A percentile compares a stretch with the other conserved stretches of the same genome.
phyloP scores from a whole-genome alignment of 2,329 filamentous ascomycete genomes.

The Ophiosphaerella herpotricha region DNA sequence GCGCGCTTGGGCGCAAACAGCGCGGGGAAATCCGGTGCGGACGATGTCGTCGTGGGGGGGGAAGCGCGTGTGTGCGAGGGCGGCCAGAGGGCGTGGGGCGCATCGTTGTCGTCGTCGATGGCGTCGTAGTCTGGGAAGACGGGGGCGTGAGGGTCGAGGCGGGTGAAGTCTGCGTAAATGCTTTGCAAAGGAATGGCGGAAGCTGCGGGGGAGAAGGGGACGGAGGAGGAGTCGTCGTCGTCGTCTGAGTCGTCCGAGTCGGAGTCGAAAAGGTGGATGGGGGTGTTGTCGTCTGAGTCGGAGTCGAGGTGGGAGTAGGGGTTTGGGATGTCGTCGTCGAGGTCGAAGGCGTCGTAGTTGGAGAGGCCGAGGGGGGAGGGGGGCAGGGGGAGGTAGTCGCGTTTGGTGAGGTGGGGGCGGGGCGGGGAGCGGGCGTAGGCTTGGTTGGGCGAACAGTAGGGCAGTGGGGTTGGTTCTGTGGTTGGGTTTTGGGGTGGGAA shows the following conservation, averaged over 20 bases:
- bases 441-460: conserved; percentile 39
- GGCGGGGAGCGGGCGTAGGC: conserved; percentile 31
- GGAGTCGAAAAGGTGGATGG: conserved; percentile 9
- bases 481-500: conserved; percentile 9
- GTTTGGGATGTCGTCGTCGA: conserved; percentile 39
- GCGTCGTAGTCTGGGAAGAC: conserved; percentile 33
- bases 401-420: conserved; percentile 19
- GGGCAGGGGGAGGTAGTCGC: conserved; percentile 39
- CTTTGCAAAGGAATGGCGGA: conserved; percentile 16
- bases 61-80: too few relatives aligned
- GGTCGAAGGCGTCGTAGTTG: conserved; percentile 52
- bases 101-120: conserved; percentile 31
- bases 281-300: conserved; percentile 31
- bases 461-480: conserved; percentile 5
- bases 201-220: conserved; percentile 19
- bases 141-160: conserved; percentile 25
- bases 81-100: conserved; percentile 27
- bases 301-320: conserved; percentile 38
- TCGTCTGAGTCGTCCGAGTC: conserved; percentile 7
- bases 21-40: conserved; percentile 7
- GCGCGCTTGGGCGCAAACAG: conserved; percentile 18
- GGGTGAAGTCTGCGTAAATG: conserved; percentile 24
- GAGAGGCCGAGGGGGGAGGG: conserved; percentile 48
- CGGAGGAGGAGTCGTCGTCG: conserved; percentile 12
- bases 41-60: too few relatives aligned